Evolutionary conservation across 768 basidiomycete species (phyloP).

Genomic region (Leccinellum luteum): DNA sequence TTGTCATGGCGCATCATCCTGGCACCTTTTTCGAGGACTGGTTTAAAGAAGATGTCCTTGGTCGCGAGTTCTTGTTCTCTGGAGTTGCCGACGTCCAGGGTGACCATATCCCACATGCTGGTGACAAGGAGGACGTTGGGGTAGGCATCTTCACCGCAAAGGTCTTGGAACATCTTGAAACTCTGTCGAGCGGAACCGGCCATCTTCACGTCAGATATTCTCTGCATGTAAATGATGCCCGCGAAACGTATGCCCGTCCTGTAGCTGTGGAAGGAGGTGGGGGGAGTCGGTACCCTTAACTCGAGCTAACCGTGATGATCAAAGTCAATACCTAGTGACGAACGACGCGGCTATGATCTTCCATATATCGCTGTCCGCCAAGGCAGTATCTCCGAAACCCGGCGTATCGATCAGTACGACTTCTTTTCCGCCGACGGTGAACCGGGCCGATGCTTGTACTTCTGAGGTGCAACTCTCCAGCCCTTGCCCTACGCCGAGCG

Average conservation of each 20-base stretch:
- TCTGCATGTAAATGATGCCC: slow-evolving; percentile 52
- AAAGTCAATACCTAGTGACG: slow-evolving; percentile 21
- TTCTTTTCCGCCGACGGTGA: slow-evolving; percentile 27
- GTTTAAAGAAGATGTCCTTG: slow-evolving; percentile 49
- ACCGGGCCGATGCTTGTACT: slow-evolving; percentile 28
- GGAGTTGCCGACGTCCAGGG: slow-evolving; percentile 29
- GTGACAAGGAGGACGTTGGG: slow-evolving; percentile 50
- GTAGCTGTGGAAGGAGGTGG: slow-evolving; percentile 13
- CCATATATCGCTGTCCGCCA: slow-evolving; percentile 48
- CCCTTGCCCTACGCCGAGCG: slow-evolving; percentile 29
- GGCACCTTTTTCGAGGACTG: slow-evolving; percentile 46
- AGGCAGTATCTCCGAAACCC: slow-evolving; percentile 55
- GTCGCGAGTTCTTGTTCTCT: slow-evolving; percentile 43
- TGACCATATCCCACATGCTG: slow-evolving; percentile 48
- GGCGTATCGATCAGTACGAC: slow-evolving; percentile 60
- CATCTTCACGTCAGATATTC: slow-evolving; percentile 48
- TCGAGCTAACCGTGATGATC: background rate
- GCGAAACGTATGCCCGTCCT: slow-evolving; percentile 32
- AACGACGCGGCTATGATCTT: slow-evolving; percentile 45
- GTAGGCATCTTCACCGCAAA: slow-evolving; percentile 49
- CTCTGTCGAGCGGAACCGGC: slow-evolving; percentile 45
- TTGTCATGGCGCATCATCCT: slow-evolving; percentile 42
- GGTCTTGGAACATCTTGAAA: slow-evolving; percentile 48
- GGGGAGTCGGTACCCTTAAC: background rate
- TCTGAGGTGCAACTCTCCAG: slow-evolving; percentile 35